A percentile compares a stretch with the other conserved stretches of the same genome.
phyloP scores from a whole-genome alignment of 2,329 filamentous ascomycete genomes.

The Thielaviopsis punctulata region DNA sequence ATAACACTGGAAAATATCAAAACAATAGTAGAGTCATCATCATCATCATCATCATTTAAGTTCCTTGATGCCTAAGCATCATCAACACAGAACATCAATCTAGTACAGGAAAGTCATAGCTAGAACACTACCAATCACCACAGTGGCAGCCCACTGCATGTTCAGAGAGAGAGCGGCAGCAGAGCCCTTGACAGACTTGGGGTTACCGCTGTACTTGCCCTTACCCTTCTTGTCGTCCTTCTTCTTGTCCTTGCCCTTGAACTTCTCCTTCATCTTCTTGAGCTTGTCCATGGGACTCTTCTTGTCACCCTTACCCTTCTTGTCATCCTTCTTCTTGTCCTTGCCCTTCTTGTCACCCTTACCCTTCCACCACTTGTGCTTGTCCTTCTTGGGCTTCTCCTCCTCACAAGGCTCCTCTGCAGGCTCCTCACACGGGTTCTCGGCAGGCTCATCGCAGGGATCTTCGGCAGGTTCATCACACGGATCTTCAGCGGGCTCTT shows the following conservation, averaged over 20 bases:
- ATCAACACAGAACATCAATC: conserved; percentile 1
- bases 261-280: conserved; percentile 9
- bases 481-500: neutral
- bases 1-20: neutral
- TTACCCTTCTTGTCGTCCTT: conserved; percentile 6
- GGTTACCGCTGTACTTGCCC: conserved; percentile 9
- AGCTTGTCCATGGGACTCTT: conserved; percentile 6
- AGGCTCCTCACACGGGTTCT: conserved; percentile 2
- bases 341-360: conserved; percentile 8
- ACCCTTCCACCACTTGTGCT: conserved; percentile 13
- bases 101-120: conserved; percentile 9
- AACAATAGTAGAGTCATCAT: conserved; percentile 2
- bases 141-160: conserved; percentile 9
- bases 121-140: conserved; percentile 7
- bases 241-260: conserved; percentile 10
- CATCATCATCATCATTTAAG: conserved; percentile 1
- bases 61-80: neutral
- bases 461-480: neutral
- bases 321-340: conserved; percentile 1
- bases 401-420: conserved; percentile 9
- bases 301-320: conserved; percentile 9
- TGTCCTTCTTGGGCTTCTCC: conserved; percentile 10
- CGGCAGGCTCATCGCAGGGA: conserved; percentile 1
- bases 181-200: conserved; percentile 9
- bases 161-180: conserved; percentile 5